phyloP scores from a whole-genome alignment of 768 basidiomycete genomes.

The Coprinopsis marcescibilis region DNA sequence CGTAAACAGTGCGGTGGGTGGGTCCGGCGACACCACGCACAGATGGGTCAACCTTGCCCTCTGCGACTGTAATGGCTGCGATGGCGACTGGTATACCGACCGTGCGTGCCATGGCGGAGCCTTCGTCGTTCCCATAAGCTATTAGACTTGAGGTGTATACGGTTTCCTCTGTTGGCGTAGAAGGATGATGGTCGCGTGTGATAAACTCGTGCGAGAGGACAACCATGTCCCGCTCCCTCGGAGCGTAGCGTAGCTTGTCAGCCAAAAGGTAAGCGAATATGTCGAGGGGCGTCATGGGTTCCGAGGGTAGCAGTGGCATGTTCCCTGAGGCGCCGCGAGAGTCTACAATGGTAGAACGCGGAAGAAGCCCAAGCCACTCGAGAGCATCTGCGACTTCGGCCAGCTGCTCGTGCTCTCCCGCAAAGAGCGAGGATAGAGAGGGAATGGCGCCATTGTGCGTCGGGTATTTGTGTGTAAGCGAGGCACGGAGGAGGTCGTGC shows the following conservation, averaged over 20 bases:
- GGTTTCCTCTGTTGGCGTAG: conserved; percentile 26
- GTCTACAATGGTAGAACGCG: background rate
- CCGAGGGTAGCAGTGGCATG: conserved; percentile 40
- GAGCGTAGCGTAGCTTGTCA: conserved; percentile 61
- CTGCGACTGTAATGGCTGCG: conserved; percentile 65
- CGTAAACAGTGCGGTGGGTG: conserved; percentile 46
- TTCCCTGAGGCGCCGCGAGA: background rate
- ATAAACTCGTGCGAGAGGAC: conserved; percentile 82
- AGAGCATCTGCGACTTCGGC: no score
- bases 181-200: conserved; percentile 23
- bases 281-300: conserved; percentile 54
- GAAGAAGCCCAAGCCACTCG: no score
- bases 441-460: conserved; percentile 12
- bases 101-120: conserved; percentile 84
- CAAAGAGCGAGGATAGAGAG: background rate
- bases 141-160: conserved; percentile 65
- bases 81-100: conserved; percentile 87
- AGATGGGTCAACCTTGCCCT: conserved; percentile 42
- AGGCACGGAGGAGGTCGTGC: conserved; percentile 27
- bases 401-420: conserved; percentile 5
- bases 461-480: conserved; percentile 19
- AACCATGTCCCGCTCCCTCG: conserved; percentile 79
- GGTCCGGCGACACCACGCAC: conserved; percentile 69
- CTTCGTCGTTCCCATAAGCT: conserved; percentile 44
- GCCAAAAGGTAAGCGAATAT: conserved; percentile 69